phyloP scores from a whole-genome alignment of 2,329 filamentous ascomycete species.

The Apiospora pterosperma region DNA sequence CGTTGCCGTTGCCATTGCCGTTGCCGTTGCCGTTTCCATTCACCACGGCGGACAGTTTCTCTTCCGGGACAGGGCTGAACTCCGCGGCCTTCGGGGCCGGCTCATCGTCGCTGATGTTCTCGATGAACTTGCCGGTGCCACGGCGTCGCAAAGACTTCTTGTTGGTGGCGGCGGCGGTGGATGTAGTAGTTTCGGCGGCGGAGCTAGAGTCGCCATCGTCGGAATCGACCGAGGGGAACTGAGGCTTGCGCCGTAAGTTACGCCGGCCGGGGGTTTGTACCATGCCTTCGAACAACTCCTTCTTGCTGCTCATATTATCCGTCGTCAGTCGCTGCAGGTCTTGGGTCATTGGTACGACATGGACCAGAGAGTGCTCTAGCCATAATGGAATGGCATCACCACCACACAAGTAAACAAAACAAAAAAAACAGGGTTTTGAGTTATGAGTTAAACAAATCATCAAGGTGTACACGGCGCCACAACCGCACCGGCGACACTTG shows the following conservation, averaged over 20 bases:
- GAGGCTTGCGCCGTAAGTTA: slow-evolving; percentile 48
- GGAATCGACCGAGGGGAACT: slow-evolving; percentile 41
- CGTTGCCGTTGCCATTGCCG: slow-evolving; percentile 18
- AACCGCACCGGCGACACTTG: neutral
- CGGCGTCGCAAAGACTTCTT: slow-evolving; percentile 40
- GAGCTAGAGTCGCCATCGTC: slow-evolving; percentile 48
- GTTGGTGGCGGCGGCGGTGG: slow-evolving; percentile 19
- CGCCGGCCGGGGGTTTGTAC: slow-evolving; percentile 52
- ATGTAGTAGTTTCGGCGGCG: slow-evolving; percentile 33
- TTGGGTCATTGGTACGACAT: neutral
- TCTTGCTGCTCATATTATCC: slow-evolving; percentile 43
- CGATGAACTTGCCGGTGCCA: slow-evolving; percentile 44
- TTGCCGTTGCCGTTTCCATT: slow-evolving; percentile 21
- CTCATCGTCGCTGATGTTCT: slow-evolving; percentile 40
- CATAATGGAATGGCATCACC: neutral
- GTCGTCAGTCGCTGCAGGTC: neutral
- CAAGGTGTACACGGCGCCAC: neutral
- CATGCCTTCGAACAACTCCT: slow-evolving; percentile 60
- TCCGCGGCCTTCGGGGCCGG: slow-evolving; percentile 17
- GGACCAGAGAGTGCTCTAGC: neutral
- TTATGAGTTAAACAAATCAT: too few species aligned
- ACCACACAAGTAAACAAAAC: too few species aligned
- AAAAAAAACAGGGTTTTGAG: neutral
- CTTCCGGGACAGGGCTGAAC: slow-evolving; percentile 24
- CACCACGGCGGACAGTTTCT: slow-evolving; percentile 17